These are phyloP conservation scores for Helichrysum umbraculigerum DNA, from an alignment of 129 eudicot species.

Conservation along the genomic window DNA sequence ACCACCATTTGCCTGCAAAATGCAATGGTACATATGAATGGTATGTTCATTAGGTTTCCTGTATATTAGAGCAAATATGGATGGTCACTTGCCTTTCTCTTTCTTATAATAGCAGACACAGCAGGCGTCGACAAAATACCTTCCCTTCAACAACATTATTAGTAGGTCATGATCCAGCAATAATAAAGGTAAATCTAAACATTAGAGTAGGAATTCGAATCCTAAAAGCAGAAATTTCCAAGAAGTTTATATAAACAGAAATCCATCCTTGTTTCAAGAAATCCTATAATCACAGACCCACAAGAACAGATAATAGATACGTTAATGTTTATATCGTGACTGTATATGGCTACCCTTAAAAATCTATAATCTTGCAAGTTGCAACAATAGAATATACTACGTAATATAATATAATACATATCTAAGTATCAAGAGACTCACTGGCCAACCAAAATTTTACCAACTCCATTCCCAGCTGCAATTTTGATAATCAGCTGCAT, in stretches of 20 bases:
- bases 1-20: constrained; percentile 93
- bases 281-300: neutral
- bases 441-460: constrained; percentile 85
- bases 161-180: constrained; percentile 32
- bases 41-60: constrained; percentile 3
- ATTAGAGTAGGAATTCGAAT: neutral
- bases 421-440: constrained; percentile 42
- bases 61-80: neutral
- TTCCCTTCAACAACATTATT: constrained; percentile 64
- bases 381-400: neutral
- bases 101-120: constrained; percentile 73
- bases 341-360: neutral
- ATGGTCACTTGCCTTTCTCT: constrained; percentile 32
- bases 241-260: neutral
- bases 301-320: neutral
- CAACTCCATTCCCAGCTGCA: constrained; percentile 98
- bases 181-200: neutral
- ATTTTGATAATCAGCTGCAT: constrained; percentile 87
- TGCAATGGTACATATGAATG: constrained; percentile 11
- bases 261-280: neutral
- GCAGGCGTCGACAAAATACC: constrained; percentile 98
- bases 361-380: neutral
- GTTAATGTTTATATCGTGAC: neutral
- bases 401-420: too few species aligned
- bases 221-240: too few species aligned